Conservation (phyloP, 257 asterid genomes). For the Solanum virginianum region DNA sequence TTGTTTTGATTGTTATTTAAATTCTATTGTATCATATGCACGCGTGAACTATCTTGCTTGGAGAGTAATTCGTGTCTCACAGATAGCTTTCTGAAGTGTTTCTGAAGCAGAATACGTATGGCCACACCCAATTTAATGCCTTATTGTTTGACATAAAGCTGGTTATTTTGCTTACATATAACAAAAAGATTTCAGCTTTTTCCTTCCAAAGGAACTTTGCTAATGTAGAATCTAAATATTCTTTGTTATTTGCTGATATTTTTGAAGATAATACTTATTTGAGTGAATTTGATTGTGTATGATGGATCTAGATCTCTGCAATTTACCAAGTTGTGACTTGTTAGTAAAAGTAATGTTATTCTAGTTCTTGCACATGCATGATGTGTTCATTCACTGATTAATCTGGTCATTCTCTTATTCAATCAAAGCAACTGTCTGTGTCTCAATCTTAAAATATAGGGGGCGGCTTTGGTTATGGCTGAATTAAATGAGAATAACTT, state of each 20-base stretch:
- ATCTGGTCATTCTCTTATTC: not conserved
- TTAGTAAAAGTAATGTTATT: not conserved
- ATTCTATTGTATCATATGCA: not conserved
- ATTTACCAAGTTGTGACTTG: not conserved
- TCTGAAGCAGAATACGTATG: not conserved
- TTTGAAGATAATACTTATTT: not conserved
- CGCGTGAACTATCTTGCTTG: not conserved
- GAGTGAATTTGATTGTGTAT: not conserved
- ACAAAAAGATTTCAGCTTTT: not conserved
- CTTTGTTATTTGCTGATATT: not conserved
- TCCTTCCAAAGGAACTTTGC: not conserved
- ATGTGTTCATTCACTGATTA: not conserved
- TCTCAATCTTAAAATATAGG: not conserved
- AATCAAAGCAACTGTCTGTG: not conserved
- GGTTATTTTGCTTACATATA: not conserved
- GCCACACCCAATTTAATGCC: not conserved
- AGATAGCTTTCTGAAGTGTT: not conserved
- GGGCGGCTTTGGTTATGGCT: not conserved
- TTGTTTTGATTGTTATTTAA: no score
- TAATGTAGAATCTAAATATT: not conserved
- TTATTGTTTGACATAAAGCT: not conserved
- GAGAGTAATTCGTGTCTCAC: not conserved
- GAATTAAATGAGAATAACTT: not conserved
- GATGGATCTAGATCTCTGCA: not conserved
- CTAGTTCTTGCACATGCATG: not conserved